Conservation (phyloP, 345 rosid species). For the Camelina hispida region DNA sequence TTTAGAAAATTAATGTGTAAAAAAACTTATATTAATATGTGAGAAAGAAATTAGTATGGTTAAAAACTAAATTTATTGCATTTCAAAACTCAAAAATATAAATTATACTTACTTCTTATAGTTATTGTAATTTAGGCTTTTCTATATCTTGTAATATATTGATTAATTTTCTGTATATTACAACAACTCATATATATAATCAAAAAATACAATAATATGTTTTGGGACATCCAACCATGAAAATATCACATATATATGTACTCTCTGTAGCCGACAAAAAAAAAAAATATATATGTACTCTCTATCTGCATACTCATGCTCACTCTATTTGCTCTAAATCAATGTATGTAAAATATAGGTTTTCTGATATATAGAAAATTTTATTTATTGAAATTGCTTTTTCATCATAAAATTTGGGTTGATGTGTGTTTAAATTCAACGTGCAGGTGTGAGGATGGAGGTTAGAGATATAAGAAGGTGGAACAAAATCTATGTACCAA, state of each 20-base stretch:
- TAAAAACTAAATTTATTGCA: too few relatives aligned
- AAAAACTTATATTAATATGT: too few relatives aligned
- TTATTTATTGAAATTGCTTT: background rate
- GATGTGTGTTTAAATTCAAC: background rate
- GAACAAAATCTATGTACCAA: background rate
- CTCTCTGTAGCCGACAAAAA: too few relatives aligned
- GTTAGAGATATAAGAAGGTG: background rate
- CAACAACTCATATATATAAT: background rate
- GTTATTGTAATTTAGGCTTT: too few relatives aligned
- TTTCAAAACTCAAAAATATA: too few relatives aligned
- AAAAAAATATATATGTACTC: background rate
- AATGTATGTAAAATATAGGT: background rate
- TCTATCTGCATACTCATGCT: slow-evolving; percentile 1
- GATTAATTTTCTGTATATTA: background rate
- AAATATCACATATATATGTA: slow-evolving; percentile 6
- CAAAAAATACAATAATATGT: too few relatives aligned
- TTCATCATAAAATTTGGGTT: background rate
- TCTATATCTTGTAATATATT: too few relatives aligned
- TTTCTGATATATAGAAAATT: background rate
- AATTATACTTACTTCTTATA: too few relatives aligned
- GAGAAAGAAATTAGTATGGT: too few relatives aligned
- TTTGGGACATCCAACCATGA: background rate
- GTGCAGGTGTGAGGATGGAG: slow-evolving; percentile 8
- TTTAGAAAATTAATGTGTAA: background rate
- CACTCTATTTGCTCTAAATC: slow-evolving; percentile 16